Evolutionary conservation across 805 yeast genomes (phyloP).

Genomic region (Groenewaldozyma tartarivorans): DNA sequence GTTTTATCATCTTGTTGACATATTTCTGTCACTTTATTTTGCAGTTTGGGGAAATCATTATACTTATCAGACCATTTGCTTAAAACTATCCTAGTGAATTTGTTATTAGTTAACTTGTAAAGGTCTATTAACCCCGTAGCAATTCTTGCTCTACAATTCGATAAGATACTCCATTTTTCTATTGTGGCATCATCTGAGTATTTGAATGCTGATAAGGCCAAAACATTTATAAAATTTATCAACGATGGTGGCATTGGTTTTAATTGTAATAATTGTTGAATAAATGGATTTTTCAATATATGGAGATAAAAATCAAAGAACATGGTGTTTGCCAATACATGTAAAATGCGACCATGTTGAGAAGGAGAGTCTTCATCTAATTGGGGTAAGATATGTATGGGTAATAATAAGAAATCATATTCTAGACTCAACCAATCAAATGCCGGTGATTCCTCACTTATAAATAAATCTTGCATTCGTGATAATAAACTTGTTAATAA

Average conservation of each 20-base stretch:
- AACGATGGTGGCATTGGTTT: slow-evolving; percentile 9
- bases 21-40: neutral
- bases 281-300: slow-evolving; percentile 1
- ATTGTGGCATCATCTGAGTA: slow-evolving; percentile 5
- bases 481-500: neutral
- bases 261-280: slow-evolving; percentile 6
- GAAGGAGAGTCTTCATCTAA: slow-evolving; percentile 9
- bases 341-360: slow-evolving; percentile 7
- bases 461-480: slow-evolving; percentile 1
- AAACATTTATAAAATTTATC: slow-evolving; percentile 7
- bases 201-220: slow-evolving; percentile 9
- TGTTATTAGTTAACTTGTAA: slow-evolving; percentile 3
- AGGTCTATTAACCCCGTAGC: slow-evolving; percentile 6
- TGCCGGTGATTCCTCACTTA: neutral
- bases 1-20: slow-evolving; percentile 6
- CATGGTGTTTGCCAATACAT: slow-evolving; percentile 7
- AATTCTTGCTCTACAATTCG: slow-evolving; percentile 8
- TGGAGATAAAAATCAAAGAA: slow-evolving; percentile 7
- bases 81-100: slow-evolving; percentile 8
- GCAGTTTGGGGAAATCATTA: slow-evolving; percentile 4
- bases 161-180: slow-evolving; percentile 8
- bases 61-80: slow-evolving; percentile 9
- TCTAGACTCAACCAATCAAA: slow-evolving; percentile 7
- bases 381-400: slow-evolving; percentile 5
- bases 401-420: slow-evolving; percentile 7